Percentiles rank a stretch among this genome's conserved stretches.
Conservation (phyloP, 345 rosid genomes). For the Moringa oleifera region DNA sequence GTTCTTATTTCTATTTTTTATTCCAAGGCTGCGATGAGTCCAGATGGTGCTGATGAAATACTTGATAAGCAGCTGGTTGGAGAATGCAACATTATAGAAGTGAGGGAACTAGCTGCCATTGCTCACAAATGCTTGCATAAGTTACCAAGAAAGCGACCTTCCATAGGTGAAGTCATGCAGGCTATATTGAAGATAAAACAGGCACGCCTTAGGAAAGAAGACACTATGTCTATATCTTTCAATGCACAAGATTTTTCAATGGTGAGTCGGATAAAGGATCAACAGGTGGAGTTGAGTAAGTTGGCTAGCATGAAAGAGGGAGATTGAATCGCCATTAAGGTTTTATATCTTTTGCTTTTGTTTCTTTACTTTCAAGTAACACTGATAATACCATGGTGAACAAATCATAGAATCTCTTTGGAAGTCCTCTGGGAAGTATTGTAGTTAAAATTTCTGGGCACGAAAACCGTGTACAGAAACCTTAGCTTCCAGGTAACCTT, state of each 20-base stretch:
- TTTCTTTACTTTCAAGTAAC: background rate
- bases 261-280: constrained; percentile 62
- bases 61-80: constrained; percentile 67
- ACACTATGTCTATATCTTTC: constrained; percentile 35
- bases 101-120: constrained; percentile 57
- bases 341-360: background rate
- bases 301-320: constrained; percentile 40
- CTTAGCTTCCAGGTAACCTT: too few relatives aligned
- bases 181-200: constrained; percentile 70
- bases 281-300: constrained; percentile 62
- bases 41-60: constrained; percentile 80
- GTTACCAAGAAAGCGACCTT: constrained; percentile 71
- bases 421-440: too few relatives aligned
- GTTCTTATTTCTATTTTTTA: background rate
- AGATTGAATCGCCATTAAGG: constrained; percentile 16
- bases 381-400: background rate
- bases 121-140: constrained; percentile 71
- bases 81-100: constrained; percentile 55
- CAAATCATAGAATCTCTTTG: too few relatives aligned
- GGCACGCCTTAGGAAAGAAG: constrained; percentile 29
- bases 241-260: constrained; percentile 38
- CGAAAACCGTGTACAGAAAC: too few relatives aligned
- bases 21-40: constrained; percentile 75
- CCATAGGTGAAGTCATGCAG: constrained; percentile 76
- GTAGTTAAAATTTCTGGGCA: too few relatives aligned